Conservation (phyloP, 306 rosid genomes). For the Acacia melanoxylon region DNA sequence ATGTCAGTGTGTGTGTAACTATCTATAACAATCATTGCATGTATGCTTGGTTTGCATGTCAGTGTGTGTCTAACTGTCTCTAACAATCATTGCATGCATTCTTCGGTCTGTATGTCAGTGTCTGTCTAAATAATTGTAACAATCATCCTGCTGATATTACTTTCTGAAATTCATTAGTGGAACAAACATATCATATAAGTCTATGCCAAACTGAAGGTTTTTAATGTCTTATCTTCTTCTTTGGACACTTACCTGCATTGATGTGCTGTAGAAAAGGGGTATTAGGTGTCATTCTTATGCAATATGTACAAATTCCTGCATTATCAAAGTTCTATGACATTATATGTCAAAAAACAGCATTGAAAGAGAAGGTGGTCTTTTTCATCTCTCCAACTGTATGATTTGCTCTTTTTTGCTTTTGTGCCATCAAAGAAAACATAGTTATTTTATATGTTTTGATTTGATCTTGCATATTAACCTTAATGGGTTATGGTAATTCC, state of each 20-base stretch:
- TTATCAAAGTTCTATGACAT: neutral
- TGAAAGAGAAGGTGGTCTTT: neutral
- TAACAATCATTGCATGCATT: neutral
- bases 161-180: neutral
- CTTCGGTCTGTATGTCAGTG: neutral
- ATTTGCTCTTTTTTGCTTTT: neutral
- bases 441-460: neutral
- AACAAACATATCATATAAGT: neutral
- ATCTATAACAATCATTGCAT: neutral
- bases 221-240: neutral
- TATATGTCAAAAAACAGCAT: neutral
- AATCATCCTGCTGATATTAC: neutral
- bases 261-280: neutral
- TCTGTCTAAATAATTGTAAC: neutral
- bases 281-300: neutral
- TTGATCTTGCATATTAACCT: slow-evolving; percentile 16
- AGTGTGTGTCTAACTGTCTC: neutral
- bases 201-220: neutral
- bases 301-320: neutral
- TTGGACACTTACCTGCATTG: neutral
- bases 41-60: neutral
- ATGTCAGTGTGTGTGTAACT: neutral
- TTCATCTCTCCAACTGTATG: neutral
- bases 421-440: neutral
- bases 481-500: slow-evolving; percentile 12